Percentiles rank a stretch among this genome's conserved stretches.
These are phyloP conservation scores for Intubia oerlemansii DNA, from an alignment of 2,329 filamentous ascomycete genomes.

Conservation along the genomic window DNA sequence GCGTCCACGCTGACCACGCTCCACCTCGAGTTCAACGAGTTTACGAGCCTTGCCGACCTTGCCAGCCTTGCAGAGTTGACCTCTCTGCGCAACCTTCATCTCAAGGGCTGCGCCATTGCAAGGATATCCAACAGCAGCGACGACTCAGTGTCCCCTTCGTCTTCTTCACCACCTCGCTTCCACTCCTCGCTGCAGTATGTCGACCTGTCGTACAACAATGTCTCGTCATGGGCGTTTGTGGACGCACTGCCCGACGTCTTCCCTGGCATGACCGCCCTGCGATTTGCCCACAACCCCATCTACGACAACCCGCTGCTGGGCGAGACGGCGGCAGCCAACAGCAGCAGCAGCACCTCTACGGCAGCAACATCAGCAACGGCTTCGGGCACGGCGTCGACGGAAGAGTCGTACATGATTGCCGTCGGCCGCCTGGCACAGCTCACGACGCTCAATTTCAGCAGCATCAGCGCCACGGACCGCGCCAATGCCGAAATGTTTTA, in stretches of 20 bases:
- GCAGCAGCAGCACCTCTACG: too few relatives aligned
- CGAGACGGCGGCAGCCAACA: conserved; percentile 10
- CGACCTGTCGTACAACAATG: conserved; percentile 52
- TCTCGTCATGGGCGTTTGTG: conserved; percentile 52
- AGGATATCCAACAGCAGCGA: conserved; percentile 13
- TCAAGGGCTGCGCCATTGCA: conserved; percentile 59
- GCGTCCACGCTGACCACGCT: conserved; percentile 35
- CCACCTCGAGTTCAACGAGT: conserved; percentile 51
- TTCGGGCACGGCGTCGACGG: conserved; percentile 20
- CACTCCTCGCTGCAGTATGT: conserved; percentile 39
- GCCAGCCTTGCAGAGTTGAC: conserved; percentile 26
- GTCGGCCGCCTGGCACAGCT: conserved; percentile 52
- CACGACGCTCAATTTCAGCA: conserved; percentile 49
- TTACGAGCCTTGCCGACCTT: conserved; percentile 37
- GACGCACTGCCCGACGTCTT: conserved; percentile 45
- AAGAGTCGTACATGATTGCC: conserved; percentile 79
- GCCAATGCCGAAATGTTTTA: conserved; percentile 88
- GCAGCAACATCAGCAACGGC: too few relatives aligned
- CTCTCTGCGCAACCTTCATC: conserved; percentile 36
- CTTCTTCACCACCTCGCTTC: too few relatives aligned
- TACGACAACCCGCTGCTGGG: conserved; percentile 32
- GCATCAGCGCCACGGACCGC: conserved; percentile 51
- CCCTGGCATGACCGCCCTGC: conserved; percentile 52
- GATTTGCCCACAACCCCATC: conserved; percentile 71
- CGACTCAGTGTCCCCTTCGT: neutral